Base-by-base conservation (phyloP, 179 eudicot species). In the Pouteria campechiana region DNA sequence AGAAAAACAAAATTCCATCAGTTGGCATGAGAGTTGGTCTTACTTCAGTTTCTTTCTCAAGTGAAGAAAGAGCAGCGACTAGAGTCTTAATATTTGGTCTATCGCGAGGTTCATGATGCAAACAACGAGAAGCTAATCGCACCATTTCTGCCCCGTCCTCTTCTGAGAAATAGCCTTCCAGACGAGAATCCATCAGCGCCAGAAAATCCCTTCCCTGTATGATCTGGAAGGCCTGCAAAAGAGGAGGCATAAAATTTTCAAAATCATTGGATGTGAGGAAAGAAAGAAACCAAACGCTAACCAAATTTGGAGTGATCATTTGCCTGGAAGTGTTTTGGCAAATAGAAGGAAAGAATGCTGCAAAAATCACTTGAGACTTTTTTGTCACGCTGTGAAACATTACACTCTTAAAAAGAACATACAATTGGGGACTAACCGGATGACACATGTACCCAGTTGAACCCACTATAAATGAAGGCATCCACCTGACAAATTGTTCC, bases 41-140 rank as follows among this genome's bases (percentile, higher is more conserved):
- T 68, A 81, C 93, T 67, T 82, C 83, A 12, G 80, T 56, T 72
- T 82, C 83, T 55, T 82, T 82, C 61, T 82, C 83, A 21, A 82
- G 80, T 47, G 83, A 48, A 34, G 62, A 22, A 31, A 82, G 83
- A 32, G 78, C 55, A 39, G 63, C 59, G 34, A 82, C 87, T 17
- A 82, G 65, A 36, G 80, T 60, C 63, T 63, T 78, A 14, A 78
- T 72, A 60, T 67, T 78, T 29, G 93, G 93, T 65, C 93, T 67
- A 50, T 82, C 93, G 20, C 83, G 87, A 43, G 80, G 80, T 58
- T 82, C 93, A 57, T 69, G 78, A 35, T 82, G 87, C 63, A 82
- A 78, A 63, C 93, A 82, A 8, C 87, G 80, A 10, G 93, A 69
- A 46, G 93, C 93, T 54, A 82, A 57, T 25, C 74, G 61, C 17